These are phyloP conservation scores for Biscogniauxia mediterranea DNA, from an alignment of 2,329 filamentous ascomycete genomes.

Conservation along the genomic window DNA sequence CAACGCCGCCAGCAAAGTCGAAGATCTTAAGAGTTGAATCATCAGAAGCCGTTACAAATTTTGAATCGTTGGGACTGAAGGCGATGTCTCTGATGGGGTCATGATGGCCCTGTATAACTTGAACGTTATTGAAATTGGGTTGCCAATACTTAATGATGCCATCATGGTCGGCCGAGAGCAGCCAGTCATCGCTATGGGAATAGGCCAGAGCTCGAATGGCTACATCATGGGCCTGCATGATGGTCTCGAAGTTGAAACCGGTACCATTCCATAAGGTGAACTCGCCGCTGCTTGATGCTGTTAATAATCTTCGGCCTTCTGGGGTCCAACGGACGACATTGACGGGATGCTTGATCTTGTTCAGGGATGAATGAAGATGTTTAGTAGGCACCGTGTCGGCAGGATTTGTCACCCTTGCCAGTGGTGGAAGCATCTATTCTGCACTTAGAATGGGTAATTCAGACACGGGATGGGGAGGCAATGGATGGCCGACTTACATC, in stretches of 20 bases:
- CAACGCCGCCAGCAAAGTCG: constrained; percentile 83
- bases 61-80: constrained; percentile 90
- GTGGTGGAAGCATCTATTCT: constrained; percentile 77
- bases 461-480: not conserved
- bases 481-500: constrained; percentile 60
- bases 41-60: constrained; percentile 95
- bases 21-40: constrained; percentile 93
- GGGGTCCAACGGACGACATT: constrained; percentile 98
- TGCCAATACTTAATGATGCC: constrained; percentile 98
- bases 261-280: constrained; percentile 99
- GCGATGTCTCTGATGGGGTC: constrained; percentile 89
- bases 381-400: constrained; percentile 91
- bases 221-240: constrained; percentile 95
- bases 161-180: constrained; percentile 92
- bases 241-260: constrained; percentile 98
- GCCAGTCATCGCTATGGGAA: constrained; percentile 95
- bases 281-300: constrained; percentile 92
- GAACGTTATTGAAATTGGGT: constrained; percentile 98
- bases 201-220: constrained; percentile 82
- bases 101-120: constrained; percentile 86
- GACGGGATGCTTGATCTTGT: constrained; percentile 96
- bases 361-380: constrained; percentile 94
- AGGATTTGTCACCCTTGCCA: constrained; percentile 69
- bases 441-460: constrained; percentile 5
- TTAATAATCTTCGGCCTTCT: constrained; percentile 86